Percentiles rank a stretch among this genome's conserved stretches.
Conservation (phyloP, 352 stramenopile species). For the Phytophthora pini region DNA sequence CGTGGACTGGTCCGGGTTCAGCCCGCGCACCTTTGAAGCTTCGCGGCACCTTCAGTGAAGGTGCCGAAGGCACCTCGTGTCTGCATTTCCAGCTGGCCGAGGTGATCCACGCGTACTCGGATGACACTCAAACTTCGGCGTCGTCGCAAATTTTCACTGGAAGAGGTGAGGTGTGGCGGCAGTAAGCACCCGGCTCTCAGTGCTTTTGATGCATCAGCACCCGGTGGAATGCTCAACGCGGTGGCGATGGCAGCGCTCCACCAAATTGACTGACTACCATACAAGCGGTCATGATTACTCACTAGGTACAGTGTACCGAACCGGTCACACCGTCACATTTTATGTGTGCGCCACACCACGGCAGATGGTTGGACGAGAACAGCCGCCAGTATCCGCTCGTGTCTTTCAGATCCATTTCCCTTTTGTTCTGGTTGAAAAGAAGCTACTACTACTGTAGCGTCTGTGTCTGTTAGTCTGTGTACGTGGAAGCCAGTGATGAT, state of each 20-base stretch:
- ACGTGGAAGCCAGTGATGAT: constrained; percentile 46
- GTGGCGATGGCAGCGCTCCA: neutral
- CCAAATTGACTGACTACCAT: constrained; percentile 16
- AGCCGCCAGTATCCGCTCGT: neutral
- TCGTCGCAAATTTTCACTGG: constrained; percentile 14
- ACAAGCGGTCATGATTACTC: constrained; percentile 5
- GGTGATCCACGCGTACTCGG: constrained; percentile 18
- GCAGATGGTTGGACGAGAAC: constrained; percentile 30
- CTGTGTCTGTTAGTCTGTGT: neutral
- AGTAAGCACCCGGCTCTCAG: neutral
- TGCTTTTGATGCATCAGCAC: neutral
- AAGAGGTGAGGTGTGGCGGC: neutral
- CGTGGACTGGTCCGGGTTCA: constrained; percentile 11
- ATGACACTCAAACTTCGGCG: constrained; percentile 9
- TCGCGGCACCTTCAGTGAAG: neutral
- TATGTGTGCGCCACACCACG: constrained; percentile 12
- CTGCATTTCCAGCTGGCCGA: constrained; percentile 18
- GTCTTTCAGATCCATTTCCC: neutral
- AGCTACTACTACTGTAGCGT: neutral
- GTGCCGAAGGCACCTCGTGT: neutral
- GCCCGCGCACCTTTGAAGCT: constrained; percentile 3
- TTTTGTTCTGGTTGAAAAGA: constrained; percentile 4
- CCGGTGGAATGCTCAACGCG: neutral
- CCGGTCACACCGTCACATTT: constrained; percentile 13
- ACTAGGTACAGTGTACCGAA: constrained; percentile 2